Percentiles rank a stretch among this genome's conserved stretches.
Evolutionary conservation across 306 rosid species (phyloP).

Genomic region (Prunus dulcis): DNA sequence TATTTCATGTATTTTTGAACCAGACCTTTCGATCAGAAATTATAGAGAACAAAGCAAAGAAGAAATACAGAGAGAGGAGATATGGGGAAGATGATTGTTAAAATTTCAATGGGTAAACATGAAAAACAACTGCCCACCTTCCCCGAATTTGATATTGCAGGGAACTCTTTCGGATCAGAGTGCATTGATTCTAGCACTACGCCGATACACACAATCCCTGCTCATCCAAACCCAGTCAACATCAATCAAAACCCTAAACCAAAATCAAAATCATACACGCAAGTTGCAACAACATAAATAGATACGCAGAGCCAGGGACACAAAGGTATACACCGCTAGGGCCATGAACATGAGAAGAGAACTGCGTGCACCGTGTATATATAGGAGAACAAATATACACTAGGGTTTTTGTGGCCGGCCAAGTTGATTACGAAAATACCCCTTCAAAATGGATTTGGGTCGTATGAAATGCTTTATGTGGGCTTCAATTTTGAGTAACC

Average conservation of each 20-base stretch:
- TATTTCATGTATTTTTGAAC: too few relatives aligned
- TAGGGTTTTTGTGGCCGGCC: background rate
- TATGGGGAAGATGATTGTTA: constrained; percentile 83
- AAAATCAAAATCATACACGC: background rate
- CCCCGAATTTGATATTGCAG: constrained; percentile 51
- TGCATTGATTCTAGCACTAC: constrained; percentile 46
- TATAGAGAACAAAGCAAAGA: too few relatives aligned
- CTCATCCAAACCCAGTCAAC: background rate
- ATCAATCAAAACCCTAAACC: background rate
- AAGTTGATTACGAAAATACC: too few relatives aligned
- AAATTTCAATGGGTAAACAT: constrained; percentile 23
- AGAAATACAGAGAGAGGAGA: background rate
- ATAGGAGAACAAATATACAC: background rate
- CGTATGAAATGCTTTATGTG: too few relatives aligned
- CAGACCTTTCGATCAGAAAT: background rate
- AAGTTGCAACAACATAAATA: background rate
- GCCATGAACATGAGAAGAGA: background rate
- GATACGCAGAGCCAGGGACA: rapidly evolving
- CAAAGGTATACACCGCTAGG: background rate
- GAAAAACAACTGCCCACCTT: constrained; percentile 82
- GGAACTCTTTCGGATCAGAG: constrained; percentile 68
- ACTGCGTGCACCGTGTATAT: background rate
- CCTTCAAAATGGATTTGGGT: too few relatives aligned
- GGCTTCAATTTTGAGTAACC: too few relatives aligned
- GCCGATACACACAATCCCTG: constrained; percentile 91